These are phyloP conservation scores for Sporormia fimetaria DNA, from an alignment of 495 filamentous ascomycete genomes.

Conservation along the genomic window DNA sequence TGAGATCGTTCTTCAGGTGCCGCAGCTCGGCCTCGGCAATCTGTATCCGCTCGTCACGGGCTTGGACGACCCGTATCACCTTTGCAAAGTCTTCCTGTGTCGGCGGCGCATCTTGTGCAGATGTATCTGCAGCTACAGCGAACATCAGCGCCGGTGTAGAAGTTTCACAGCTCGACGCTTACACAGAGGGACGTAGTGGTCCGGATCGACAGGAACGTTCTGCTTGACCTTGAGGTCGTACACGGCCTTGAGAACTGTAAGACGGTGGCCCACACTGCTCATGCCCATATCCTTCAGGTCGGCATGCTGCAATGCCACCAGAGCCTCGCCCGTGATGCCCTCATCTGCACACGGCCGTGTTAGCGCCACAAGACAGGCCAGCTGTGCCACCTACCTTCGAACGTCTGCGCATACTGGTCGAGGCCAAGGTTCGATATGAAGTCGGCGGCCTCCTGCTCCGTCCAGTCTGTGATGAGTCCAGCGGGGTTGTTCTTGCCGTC, in stretches of 20 bases:
- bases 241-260: conserved; percentile 88
- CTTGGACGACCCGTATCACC: conserved; percentile 71
- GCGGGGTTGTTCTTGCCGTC: conserved; percentile 59
- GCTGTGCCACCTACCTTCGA: conserved; percentile 51
- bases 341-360: conserved; percentile 52
- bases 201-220: conserved; percentile 77
- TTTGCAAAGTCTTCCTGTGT: conserved; percentile 85
- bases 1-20: conserved; percentile 44
- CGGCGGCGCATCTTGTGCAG: conserved; percentile 69
- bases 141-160: conserved; percentile 10
- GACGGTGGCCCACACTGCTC: conserved; percentile 78
- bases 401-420: conserved; percentile 68
- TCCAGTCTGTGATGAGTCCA: conserved; percentile 81
- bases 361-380: neutral
- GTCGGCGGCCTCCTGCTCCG: conserved; percentile 73
- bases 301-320: conserved; percentile 80
- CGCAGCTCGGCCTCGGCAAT: conserved; percentile 70
- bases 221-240: conserved; percentile 92
- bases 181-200: conserved; percentile 92
- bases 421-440: conserved; percentile 72
- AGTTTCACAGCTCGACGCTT: conserved; percentile 32
- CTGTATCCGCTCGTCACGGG: conserved; percentile 77
- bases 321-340: conserved; percentile 81
- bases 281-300: conserved; percentile 93
- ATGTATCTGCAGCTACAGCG: conserved; percentile 69